These are phyloP conservation scores for Nectriaceae sp. DNA, from an alignment of 2,329 filamentous ascomycete species.

Conservation along the genomic window DNA sequence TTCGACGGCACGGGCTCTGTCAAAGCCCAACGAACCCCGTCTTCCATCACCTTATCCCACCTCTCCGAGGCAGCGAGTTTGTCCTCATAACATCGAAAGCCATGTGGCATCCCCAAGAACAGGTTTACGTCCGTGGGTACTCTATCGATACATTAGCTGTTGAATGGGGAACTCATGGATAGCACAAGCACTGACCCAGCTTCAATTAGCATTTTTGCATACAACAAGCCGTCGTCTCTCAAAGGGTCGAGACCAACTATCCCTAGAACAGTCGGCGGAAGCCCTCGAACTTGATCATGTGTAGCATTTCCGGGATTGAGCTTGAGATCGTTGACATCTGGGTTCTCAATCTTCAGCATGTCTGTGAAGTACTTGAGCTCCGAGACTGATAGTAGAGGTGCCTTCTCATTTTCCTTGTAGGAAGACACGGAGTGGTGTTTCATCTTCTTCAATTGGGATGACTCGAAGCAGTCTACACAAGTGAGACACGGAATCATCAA, in stretches of 20 bases:
- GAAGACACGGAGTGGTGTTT: constrained; percentile 44
- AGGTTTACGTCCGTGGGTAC: constrained; percentile 21
- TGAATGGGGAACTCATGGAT: background rate
- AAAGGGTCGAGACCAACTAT: constrained; percentile 48
- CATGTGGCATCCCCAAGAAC: constrained; percentile 13
- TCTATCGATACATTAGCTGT: constrained; percentile 8
- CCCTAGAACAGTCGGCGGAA: constrained; percentile 46
- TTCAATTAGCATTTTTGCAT: constrained; percentile 42
- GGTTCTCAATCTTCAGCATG: constrained; percentile 25
- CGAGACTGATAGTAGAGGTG: constrained; percentile 47
- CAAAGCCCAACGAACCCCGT: constrained; percentile 11
- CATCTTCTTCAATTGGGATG: constrained; percentile 36
- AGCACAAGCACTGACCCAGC: constrained; percentile 38
- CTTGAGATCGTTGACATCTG: constrained; percentile 33
- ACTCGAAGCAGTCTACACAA: constrained; percentile 20
- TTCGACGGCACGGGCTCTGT: constrained; percentile 3
- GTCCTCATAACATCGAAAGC: constrained; percentile 12
- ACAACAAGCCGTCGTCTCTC: constrained; percentile 49
- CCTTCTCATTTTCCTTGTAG: constrained; percentile 46
- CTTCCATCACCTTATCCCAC: constrained; percentile 14
- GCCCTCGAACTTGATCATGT: constrained; percentile 35
- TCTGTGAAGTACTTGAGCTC: constrained; percentile 22
- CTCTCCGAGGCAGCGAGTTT: constrained; percentile 7
- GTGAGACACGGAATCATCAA: constrained; percentile 50
- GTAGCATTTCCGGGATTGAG: constrained; percentile 40